phyloP scores from a whole-genome alignment of 345 rosid species.

The Punica granatum region DNA sequence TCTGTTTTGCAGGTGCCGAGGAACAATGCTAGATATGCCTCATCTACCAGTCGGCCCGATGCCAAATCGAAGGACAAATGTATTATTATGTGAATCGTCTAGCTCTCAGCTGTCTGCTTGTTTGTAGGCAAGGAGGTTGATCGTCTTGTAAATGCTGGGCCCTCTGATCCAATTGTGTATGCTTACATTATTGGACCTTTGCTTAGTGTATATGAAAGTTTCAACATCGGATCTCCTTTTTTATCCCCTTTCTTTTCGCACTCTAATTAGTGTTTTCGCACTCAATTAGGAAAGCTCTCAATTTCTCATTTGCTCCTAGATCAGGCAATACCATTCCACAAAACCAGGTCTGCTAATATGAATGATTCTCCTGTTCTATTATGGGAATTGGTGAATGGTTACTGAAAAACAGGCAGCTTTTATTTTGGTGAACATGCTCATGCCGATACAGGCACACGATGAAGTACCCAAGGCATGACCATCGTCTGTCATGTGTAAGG shows the following conservation, averaged over 20 bases:
- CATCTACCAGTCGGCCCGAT: slow-evolving; percentile 47
- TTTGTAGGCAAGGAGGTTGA: background rate
- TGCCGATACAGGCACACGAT: too few relatives aligned
- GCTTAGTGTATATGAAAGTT: background rate
- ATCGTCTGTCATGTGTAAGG: too few relatives aligned
- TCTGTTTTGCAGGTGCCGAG: slow-evolving; percentile 46
- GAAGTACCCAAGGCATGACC: too few relatives aligned
- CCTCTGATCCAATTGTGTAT: slow-evolving; percentile 9
- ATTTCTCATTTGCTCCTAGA: background rate
- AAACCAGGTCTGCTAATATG: background rate
- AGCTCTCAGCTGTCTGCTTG: background rate
- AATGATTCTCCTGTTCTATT: background rate
- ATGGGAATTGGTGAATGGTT: background rate
- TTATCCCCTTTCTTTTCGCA: background rate
- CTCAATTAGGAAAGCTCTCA: too few relatives aligned
- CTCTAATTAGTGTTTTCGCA: background rate
- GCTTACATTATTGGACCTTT: background rate
- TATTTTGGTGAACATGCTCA: too few relatives aligned
- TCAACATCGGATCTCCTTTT: background rate
- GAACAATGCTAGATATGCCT: slow-evolving; percentile 38
- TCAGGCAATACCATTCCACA: background rate
- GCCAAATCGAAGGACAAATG: slow-evolving; percentile 45
- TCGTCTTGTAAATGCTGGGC: slow-evolving; percentile 3
- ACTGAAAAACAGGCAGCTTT: too few relatives aligned
- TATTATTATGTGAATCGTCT: slow-evolving; percentile 11